phyloP scores from a whole-genome alignment of 208 protist species.

The Trypanosoma melophagium region DNA sequence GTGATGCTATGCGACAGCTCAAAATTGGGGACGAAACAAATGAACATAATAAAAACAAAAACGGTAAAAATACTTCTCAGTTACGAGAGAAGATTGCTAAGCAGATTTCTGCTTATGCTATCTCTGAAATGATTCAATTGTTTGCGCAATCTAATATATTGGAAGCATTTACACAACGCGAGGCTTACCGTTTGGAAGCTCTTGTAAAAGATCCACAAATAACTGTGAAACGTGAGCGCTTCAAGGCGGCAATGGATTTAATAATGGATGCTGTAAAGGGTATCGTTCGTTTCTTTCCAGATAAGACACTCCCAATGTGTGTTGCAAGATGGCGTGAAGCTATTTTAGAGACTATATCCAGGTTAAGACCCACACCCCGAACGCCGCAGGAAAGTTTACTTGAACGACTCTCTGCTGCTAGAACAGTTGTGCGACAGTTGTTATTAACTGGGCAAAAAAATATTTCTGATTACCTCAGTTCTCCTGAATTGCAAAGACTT shows the following conservation, averaged over 20 bases:
- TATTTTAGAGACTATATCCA: slow-evolving; percentile 29
- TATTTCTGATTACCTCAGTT: slow-evolving; percentile 42
- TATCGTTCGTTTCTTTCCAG: slow-evolving; percentile 51
- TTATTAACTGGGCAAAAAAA: slow-evolving; percentile 33
- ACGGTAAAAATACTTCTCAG: background rate
- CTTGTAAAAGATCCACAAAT: slow-evolving; percentile 9
- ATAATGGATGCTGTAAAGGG: slow-evolving; percentile 25
- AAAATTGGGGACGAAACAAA: slow-evolving; percentile 24
- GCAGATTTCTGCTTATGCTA: slow-evolving; percentile 18
- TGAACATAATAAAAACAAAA: slow-evolving; percentile 12
- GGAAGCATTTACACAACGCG: slow-evolving; percentile 28
- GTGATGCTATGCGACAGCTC: slow-evolving; percentile 38
- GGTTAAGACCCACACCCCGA: slow-evolving; percentile 14
- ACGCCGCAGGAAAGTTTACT: slow-evolving; percentile 23
- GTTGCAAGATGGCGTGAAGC: slow-evolving; percentile 35
- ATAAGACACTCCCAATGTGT: slow-evolving; percentile 48
- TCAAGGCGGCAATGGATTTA: slow-evolving; percentile 20
- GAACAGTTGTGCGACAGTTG: slow-evolving; percentile 31
- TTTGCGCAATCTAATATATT: slow-evolving; percentile 20
- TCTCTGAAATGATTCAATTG: slow-evolving; percentile 16
- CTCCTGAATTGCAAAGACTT: slow-evolving; percentile 29
- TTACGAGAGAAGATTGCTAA: slow-evolving; percentile 16
- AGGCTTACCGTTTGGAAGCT: slow-evolving; percentile 9
- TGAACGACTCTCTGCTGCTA: slow-evolving; percentile 20
- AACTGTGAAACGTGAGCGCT: slow-evolving; percentile 17